phyloP scores from a whole-genome alignment of 2,329 filamentous ascomycete species.

The Massarina eburnea region DNA sequence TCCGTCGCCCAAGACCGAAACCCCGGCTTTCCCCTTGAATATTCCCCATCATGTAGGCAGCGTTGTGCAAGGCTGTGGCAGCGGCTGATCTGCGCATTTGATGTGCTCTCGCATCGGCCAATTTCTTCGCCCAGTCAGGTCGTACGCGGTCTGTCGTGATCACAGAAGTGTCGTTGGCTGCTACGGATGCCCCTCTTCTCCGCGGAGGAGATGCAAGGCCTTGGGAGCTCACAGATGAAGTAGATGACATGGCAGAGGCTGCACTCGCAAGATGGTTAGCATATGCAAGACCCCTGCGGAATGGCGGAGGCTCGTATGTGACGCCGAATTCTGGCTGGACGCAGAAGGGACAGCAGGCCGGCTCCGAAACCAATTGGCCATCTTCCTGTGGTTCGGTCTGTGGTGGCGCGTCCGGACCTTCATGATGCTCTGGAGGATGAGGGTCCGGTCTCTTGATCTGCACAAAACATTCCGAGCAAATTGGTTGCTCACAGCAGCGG shows the following conservation, averaged over 20 bases:
- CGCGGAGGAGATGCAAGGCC: slow-evolving; percentile 47
- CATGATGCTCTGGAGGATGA: slow-evolving; percentile 78
- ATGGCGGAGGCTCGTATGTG: slow-evolving; percentile 88
- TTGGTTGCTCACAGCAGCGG: slow-evolving; percentile 90
- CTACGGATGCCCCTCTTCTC: slow-evolving; percentile 69
- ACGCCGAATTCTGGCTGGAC: slow-evolving; percentile 93
- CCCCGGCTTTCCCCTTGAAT: slow-evolving; percentile 51
- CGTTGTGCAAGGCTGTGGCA: slow-evolving; percentile 90
- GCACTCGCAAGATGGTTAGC: slow-evolving; percentile 58
- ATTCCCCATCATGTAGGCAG: slow-evolving; percentile 81
- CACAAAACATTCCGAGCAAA: slow-evolving; percentile 98
- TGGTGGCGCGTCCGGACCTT: slow-evolving; percentile 37
- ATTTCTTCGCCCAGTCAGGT: slow-evolving; percentile 91
- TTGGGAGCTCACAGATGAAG: slow-evolving; percentile 72
- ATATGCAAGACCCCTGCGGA: slow-evolving; percentile 80
- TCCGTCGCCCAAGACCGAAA: slow-evolving; percentile 52
- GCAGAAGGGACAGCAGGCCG: slow-evolving; percentile 91
- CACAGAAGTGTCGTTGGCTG: slow-evolving; percentile 79
- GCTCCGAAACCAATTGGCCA: slow-evolving; percentile 79
- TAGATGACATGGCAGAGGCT: slow-evolving; percentile 79
- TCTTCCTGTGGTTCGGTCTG: slow-evolving; percentile 53
- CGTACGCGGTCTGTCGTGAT: slow-evolving; percentile 91
- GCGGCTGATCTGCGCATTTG: slow-evolving; percentile 85
- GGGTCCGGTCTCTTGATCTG: slow-evolving; percentile 96
- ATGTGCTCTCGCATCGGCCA: slow-evolving; percentile 81